Percentiles rank a stretch among this genome's conserved stretches.
Evolutionary conservation across 495 filamentous ascomycete species (phyloP).

Genomic region (Podospora didyma): DNA sequence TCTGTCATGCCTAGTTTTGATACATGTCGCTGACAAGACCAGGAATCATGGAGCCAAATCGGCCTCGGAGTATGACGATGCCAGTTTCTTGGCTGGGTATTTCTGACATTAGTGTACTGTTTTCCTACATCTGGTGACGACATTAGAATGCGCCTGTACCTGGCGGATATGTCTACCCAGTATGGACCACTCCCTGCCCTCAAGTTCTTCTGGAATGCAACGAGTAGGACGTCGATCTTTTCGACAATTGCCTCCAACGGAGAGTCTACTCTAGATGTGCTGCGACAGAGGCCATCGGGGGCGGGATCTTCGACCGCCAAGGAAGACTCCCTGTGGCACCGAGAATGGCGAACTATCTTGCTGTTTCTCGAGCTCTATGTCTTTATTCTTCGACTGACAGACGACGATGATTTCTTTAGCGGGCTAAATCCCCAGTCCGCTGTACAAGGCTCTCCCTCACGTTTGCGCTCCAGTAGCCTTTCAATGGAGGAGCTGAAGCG

Average conservation of each 20-base stretch:
- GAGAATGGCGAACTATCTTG: conserved; percentile 85
- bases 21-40: background rate
- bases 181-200: conserved; percentile 59
- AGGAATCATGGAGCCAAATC: conserved; percentile 26
- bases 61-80: conserved; percentile 48
- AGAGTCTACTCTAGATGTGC: conserved; percentile 15
- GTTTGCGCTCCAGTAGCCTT: conserved; percentile 62
- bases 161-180: conserved; percentile 63
- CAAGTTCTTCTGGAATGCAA: conserved; percentile 85
- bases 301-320: conserved; percentile 17
- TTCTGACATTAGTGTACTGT: conserved; percentile 76
- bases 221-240: conserved; percentile 64
- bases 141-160: conserved; percentile 91
- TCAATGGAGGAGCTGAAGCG: conserved; percentile 65
- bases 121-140: conserved; percentile 84
- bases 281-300: conserved; percentile 20
- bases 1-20: background rate
- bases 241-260: conserved; percentile 47
- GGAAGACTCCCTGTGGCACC: conserved; percentile 38
- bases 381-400: conserved; percentile 85
- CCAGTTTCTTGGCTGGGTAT: conserved; percentile 77
- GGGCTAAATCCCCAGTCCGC: conserved; percentile 17
- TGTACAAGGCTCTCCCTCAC: conserved; percentile 12
- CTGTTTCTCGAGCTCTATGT: conserved; percentile 93
- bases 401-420: conserved; percentile 81